Base-by-base conservation (phyloP, 2,329 filamentous ascomycete genomes). In the Didymella glomerata region DNA sequence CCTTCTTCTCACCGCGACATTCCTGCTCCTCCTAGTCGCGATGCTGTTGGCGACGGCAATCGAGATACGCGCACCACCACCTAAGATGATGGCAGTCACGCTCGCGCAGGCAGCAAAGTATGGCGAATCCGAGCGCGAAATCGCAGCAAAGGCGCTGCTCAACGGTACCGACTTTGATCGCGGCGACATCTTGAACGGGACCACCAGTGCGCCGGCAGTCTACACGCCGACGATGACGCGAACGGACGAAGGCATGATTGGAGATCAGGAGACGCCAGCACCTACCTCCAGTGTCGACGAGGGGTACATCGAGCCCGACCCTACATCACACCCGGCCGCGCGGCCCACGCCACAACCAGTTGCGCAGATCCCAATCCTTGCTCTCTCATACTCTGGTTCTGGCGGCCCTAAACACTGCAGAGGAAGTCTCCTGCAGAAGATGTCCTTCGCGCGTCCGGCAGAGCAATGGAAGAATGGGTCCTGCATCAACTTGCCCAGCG, bases 321-420 rank as follows among this genome's bases (percentile, higher is more conserved):
- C 52, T 3, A 60, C 48, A 22, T 60, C 62, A 2, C 30, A 28
- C 9, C 58, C 53, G 16, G 41, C 28, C 25, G 48, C 63, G 34
- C 63, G 44, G 38, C 62, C 62, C 8, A 64, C 61, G 14, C 54
- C 64, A n/a, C 50, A 50, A 18, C 58, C 63, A 4, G 28, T 32
- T 10, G 47, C 64, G 4, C 68, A 71, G 38, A 42, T 71, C 8
- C 73, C 71, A 1, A 75, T 77, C 18, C 57, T 76, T 13, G 73
- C 73, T 4, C 64, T 76, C 7, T 70, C 72, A 2, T 76, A 76
- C 56, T 57, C 68, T 1, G 70, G 73, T n/a, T 63, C 69, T 4
- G 68, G 72, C 20, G 74, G 74, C 2, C 73, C 74, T 3, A 76
- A 76, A 45, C 72, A 75, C 54, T 77, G 74, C 50, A 72, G 73